Evolutionary conservation across 192 early-diverging fungal genomes (phyloP), one percentile per base, ranked within the genome.

Genomic region (Cetraspora pellucida): DNA sequence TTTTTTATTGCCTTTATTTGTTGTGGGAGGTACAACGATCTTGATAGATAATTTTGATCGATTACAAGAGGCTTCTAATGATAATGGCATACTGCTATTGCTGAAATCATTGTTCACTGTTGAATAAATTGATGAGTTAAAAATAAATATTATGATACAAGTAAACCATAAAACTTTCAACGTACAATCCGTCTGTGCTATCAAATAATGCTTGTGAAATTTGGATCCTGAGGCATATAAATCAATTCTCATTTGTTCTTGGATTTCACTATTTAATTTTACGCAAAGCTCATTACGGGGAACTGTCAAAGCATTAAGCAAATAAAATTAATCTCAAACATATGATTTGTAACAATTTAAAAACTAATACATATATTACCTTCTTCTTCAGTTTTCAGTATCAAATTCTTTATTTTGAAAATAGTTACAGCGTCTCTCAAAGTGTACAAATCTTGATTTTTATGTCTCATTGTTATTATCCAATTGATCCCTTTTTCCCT

Each of bases 321-420:
- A 54, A 54, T 21, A 13, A n/a, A n/a, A 72, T 54, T 60, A 25
- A 27, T 44, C 16, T 14, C 23, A 43, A 13, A 60, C 13, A 21
- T 37, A 45, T 21, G 2, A 25, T 27, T 9, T 14, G 8, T 14
- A 47, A 54, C 2, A 60, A 17, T n/a, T 49, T 23, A 21, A 49
- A 28, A 21, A 16, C 11, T 45, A 11, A 13, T 2, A 14, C 25
- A 47, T 47, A 0, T 2, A 28, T 27, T 46, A 77, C 79, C 79
- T 74, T 94, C 92, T 27, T 87, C 85, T 80, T 94, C 92, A 0
- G 90, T 88, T 50, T 89, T 88, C 3, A 88, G 82, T 27, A 94
- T 72, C 9, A 94, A 86, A 79, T 94, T 91, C 78, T 91, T 92
- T 19, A 94, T 89, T 80, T 94, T 94, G 78, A 89, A 85, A 67